Evolutionary conservation across 345 rosid genomes (phyloP).

Genomic region (Clausena lansium): DNA sequence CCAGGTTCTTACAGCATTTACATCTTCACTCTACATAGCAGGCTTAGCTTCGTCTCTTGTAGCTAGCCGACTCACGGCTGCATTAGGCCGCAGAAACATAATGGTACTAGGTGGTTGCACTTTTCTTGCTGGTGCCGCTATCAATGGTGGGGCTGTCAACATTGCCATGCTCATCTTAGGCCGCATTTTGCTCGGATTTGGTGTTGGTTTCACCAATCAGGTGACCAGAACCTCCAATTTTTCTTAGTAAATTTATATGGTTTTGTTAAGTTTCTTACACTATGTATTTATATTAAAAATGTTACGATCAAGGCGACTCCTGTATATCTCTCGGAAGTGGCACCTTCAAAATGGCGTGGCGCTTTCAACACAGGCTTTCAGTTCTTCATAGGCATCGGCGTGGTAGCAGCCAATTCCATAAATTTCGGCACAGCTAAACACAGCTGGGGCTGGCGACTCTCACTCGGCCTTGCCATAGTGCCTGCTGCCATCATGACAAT

Average conservation of each 20-base stretch:
- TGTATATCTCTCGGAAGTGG: slow-evolving; percentile 76
- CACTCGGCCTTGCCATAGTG: slow-evolving; percentile 67
- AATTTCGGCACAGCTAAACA: slow-evolving; percentile 54
- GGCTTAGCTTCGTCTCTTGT: slow-evolving; percentile 64
- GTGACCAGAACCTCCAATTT: slow-evolving; percentile 21
- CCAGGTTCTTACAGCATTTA: slow-evolving; percentile 63
- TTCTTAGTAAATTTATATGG: background rate
- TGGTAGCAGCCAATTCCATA: slow-evolving; percentile 58
- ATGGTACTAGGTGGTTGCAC: slow-evolving; percentile 73
- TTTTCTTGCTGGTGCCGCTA: slow-evolving; percentile 68
- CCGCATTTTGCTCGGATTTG: slow-evolving; percentile 79
- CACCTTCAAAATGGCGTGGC: slow-evolving; percentile 88
- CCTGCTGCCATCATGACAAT: slow-evolving; percentile 75
- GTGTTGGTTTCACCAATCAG: slow-evolving; percentile 93
- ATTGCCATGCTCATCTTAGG: slow-evolving; percentile 77
- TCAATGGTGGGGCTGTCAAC: slow-evolving; percentile 69
- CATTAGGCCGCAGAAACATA: slow-evolving; percentile 60
- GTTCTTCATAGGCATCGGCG: slow-evolving; percentile 72
- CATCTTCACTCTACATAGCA: slow-evolving; percentile 76
- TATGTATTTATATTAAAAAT: background rate
- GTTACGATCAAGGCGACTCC: slow-evolving; percentile 67
- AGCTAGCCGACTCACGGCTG: slow-evolving; percentile 62
- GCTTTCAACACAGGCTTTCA: slow-evolving; percentile 80
- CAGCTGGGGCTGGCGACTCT: slow-evolving; percentile 76
- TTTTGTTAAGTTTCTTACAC: background rate